Evolutionary conservation across 345 rosid genomes (phyloP).

Genomic region (Rhizophora mangle): DNA sequence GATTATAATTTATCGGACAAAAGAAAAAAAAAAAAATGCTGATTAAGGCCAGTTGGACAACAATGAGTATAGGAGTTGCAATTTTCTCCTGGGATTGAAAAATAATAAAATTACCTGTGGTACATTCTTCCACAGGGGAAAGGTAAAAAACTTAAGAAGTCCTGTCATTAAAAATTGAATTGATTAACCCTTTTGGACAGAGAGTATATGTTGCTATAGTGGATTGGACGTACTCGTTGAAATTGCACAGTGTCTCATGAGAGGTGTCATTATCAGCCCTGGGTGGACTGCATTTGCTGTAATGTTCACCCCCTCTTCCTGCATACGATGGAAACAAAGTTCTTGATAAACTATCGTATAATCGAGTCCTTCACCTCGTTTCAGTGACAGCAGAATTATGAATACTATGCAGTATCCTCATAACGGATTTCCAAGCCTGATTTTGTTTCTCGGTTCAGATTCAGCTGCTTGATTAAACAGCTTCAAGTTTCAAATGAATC

Average conservation of each 20-base stretch:
- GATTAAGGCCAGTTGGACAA: neutral
- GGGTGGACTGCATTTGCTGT: slow-evolving; percentile 92
- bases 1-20: too few relatives aligned
- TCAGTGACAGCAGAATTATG: too few relatives aligned
- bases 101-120: slow-evolving; percentile 54
- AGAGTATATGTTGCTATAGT: neutral
- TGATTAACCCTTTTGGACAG: too few relatives aligned
- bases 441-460: too few relatives aligned
- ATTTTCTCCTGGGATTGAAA: too few relatives aligned
- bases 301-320: slow-evolving; percentile 78
- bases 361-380: too few relatives aligned
- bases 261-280: slow-evolving; percentile 86
- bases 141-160: slow-evolving; percentile 51
- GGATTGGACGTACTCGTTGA: slow-evolving; percentile 55
- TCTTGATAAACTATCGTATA: neutral
- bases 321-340: slow-evolving; percentile 1
- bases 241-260: slow-evolving; percentile 56
- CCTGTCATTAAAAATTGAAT: slow-evolving; percentile 33
- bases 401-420: too few relatives aligned
- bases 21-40: too few relatives aligned
- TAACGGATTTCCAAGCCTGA: too few relatives aligned
- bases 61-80: neutral
- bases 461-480: too few relatives aligned
- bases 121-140: slow-evolving; percentile 75
- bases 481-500: too few relatives aligned